Evolutionary conservation across 495 filamentous ascomycete genomes (phyloP).

Genomic region (Penicillium cosmopolitanum): DNA sequence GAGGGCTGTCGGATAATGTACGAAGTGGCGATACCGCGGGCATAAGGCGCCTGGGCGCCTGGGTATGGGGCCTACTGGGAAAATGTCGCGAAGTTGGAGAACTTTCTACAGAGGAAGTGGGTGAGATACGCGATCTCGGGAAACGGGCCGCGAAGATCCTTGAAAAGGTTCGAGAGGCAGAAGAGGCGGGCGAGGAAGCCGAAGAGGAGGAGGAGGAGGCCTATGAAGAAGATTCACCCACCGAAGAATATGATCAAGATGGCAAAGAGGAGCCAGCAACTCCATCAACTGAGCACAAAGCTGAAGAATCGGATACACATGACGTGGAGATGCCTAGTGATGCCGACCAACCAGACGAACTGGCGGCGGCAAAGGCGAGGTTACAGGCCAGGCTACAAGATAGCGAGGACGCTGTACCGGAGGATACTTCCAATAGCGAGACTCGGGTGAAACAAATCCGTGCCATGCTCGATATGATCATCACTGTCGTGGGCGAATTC

Average conservation of each 20-base stretch:
- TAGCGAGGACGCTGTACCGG: slow-evolving; percentile 16
- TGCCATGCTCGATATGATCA: slow-evolving; percentile 83
- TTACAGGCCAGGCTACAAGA: slow-evolving; percentile 51
- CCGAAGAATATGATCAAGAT: neutral
- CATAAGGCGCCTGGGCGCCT: slow-evolving; percentile 53
- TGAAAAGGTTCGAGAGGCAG: slow-evolving; percentile 48
- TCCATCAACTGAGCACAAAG: neutral
- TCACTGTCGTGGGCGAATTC: slow-evolving; percentile 85
- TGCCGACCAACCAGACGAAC: slow-evolving; percentile 28
- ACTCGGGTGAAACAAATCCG: slow-evolving; percentile 27
- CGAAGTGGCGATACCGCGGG: slow-evolving; percentile 45
- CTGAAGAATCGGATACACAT: slow-evolving; percentile 2
- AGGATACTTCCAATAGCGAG: slow-evolving; percentile 8
- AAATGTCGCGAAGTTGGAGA: slow-evolving; percentile 53
- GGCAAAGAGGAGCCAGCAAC: neutral
- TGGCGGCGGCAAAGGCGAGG: slow-evolving; percentile 63
- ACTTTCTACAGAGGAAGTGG: slow-evolving; percentile 55
- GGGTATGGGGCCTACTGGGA: slow-evolving; percentile 55
- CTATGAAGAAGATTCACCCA: slow-evolving; percentile 10
- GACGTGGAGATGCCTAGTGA: slow-evolving; percentile 31
- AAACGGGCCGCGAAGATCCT: slow-evolving; percentile 50
- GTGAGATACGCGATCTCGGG: slow-evolving; percentile 50
- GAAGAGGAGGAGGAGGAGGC: slow-evolving; percentile 5
- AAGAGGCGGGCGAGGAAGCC: slow-evolving; percentile 21
- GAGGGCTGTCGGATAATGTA: slow-evolving; percentile 47